Base-by-base conservation (phyloP, 1,139 yeast genomes). In the Suhomyces choctaworum region DNA sequence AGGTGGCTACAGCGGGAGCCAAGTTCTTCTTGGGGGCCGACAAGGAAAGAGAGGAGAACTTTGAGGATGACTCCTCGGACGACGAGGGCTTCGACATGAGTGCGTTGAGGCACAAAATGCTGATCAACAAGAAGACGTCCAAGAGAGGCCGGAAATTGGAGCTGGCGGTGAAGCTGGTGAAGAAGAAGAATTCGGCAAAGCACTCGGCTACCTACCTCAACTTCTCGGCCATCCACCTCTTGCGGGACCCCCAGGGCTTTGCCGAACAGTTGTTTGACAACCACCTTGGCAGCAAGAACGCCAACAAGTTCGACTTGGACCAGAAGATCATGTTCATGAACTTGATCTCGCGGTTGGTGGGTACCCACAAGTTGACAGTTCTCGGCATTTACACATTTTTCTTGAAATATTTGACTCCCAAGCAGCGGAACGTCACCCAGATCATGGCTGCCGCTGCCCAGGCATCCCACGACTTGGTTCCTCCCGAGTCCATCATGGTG, bases 391-490 rank as follows among this genome's bases (percentile, higher is more conserved):
- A 92, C 63, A 82, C 97, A 1, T 89, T 78, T 56, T 82, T 92
- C 64, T 66, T 89, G 57, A 89, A 88, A 54, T 92, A 86, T 56
- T 71, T 92, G 51, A 90, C 96, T 2, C 97, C 98, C 31, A 90
- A 90, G 60, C 97, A 92, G 63, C 72, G 80, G 40, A 86, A 90
- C 51, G 98, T 92, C 31, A 94, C 99, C 1, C 95, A 89, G 62
- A 82, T 92, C 44, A 78, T 92, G 86, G 97, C 98, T 9, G 96
- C 97, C 4, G 75, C 87, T 32, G 99, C 97, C 0, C 98, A 94
- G 64, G 89, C 97, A 0, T 79, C 95, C 20, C 99, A 92, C 58
- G 97, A 94, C 54, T 72, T 90, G 54, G 96, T 92, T 6, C 98
- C 99, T 21, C 98, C 98, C 2, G 98, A 94, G 58, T 78, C 80